These are phyloP conservation scores for Taphrina wiesneri DNA, from an alignment of 1,139 yeast species.

Conservation along the genomic window DNA sequence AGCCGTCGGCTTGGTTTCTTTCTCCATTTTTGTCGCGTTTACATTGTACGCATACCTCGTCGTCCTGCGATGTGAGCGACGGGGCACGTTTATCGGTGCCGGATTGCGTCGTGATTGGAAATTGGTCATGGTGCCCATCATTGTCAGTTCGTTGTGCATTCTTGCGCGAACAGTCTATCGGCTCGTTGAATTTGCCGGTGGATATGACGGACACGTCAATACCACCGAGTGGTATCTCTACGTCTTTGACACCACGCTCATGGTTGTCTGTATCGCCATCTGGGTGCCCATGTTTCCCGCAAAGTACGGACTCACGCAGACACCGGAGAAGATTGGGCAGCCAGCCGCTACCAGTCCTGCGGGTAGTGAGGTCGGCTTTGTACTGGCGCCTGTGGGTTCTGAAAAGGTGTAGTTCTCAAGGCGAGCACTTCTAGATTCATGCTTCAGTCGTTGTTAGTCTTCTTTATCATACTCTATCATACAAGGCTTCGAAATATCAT, in stretches of 20 bases:
- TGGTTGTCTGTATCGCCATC: slow-evolving; percentile 36
- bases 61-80: neutral
- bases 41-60: slow-evolving; percentile 35
- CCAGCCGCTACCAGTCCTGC: no score
- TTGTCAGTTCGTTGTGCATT: slow-evolving; percentile 46
- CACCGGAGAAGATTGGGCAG: no score
- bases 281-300: slow-evolving; percentile 26
- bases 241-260: slow-evolving; percentile 46
- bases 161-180: slow-evolving; percentile 51
- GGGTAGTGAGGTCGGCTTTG: no score
- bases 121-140: slow-evolving; percentile 40
- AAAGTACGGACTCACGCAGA: slow-evolving; percentile 22
- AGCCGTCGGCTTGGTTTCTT: slow-evolving; percentile 48
- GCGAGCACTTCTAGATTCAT: no score
- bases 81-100: neutral
- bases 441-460: no score
- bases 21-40: slow-evolving; percentile 45
- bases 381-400: no score
- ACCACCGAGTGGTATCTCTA: slow-evolving; percentile 49
- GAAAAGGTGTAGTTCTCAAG: neutral
- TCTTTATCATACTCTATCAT: no score
- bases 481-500: no score
- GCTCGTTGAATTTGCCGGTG: slow-evolving; percentile 49
- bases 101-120: slow-evolving; percentile 22
- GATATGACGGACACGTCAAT: slow-evolving; percentile 47